A percentile compares a stretch with the other conserved stretches of the same genome.
Evolutionary conservation across 2,329 filamentous ascomycete genomes (phyloP).

Genomic region (Penicillium sp.): DNA sequence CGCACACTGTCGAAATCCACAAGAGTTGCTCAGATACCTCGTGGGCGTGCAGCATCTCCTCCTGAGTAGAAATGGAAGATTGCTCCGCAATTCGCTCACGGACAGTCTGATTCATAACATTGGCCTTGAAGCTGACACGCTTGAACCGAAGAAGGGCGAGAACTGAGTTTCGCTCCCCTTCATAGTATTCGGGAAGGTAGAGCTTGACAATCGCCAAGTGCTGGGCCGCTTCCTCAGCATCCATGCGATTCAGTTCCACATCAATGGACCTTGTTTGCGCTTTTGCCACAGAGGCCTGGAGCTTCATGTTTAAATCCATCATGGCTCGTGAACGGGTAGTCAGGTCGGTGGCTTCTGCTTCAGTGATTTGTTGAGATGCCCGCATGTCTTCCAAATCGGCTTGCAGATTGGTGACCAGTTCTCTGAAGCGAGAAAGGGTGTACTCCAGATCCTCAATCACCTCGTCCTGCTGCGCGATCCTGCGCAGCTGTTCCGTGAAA

Average conservation of each 20-base stretch:
- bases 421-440: conserved; percentile 82
- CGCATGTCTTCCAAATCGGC: conserved; percentile 88
- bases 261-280: conserved; percentile 94
- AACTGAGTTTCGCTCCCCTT: conserved; percentile 80
- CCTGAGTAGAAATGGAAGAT: conserved; percentile 65
- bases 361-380: conserved; percentile 87
- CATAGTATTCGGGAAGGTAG: conserved; percentile 84
- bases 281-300: conserved; percentile 87
- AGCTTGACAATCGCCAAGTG: conserved; percentile 86
- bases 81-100: conserved; percentile 74
- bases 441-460: conserved; percentile 85
- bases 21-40: conserved; percentile 83
- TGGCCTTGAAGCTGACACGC: conserved; percentile 83
- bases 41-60: conserved; percentile 77
- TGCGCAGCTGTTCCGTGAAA: conserved; percentile 77
- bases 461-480: conserved; percentile 74
- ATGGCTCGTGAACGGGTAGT: conserved; percentile 86
- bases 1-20: conserved; percentile 80
- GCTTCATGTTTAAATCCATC: conserved; percentile 94
- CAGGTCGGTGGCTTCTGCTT: conserved; percentile 88
- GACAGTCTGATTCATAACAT: conserved; percentile 73
- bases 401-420: conserved; percentile 83
- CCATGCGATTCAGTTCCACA: conserved; percentile 79
- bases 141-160: conserved; percentile 85
- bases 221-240: conserved; percentile 84